Evolutionary conservation across 306 rosid species (phyloP).

Genomic region (Lathyrus tuberosus): DNA sequence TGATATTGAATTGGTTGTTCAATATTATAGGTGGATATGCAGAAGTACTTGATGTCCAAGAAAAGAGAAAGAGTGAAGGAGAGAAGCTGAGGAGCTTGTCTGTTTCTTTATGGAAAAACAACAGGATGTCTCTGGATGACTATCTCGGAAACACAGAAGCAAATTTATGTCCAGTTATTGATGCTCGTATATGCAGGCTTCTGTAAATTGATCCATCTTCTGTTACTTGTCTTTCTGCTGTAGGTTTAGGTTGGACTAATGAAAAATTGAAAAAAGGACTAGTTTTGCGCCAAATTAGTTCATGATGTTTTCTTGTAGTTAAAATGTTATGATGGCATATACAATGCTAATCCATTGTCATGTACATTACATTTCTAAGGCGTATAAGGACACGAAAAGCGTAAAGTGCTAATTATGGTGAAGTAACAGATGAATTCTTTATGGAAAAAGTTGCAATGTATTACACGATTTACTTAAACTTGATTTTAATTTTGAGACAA

Average conservation of each 20-base stretch:
- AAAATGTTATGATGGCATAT: slow-evolving; percentile 13
- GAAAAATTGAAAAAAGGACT: slow-evolving; percentile 3
- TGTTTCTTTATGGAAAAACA: slow-evolving; percentile 61
- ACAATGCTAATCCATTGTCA: neutral
- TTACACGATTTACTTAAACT: neutral
- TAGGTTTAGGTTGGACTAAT: slow-evolving; percentile 14
- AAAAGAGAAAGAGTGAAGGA: slow-evolving; percentile 77
- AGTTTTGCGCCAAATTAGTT: neutral
- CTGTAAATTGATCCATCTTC: slow-evolving; percentile 45
- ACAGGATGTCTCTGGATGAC: slow-evolving; percentile 68
- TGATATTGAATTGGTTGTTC: slow-evolving; percentile 30
- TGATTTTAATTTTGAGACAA: neutral
- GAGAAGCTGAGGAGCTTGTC: slow-evolving; percentile 65
- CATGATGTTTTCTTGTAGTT: slow-evolving; percentile 1
- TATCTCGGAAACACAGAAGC: slow-evolving; percentile 61
- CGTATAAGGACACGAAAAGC: neutral
- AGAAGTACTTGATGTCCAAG: slow-evolving; percentile 73
- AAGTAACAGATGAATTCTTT: neutral
- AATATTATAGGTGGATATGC: slow-evolving; percentile 68
- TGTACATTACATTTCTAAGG: neutral
- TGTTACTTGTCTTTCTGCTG: slow-evolving; percentile 14
- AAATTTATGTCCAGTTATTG: slow-evolving; percentile 53
- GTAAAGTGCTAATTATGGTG: neutral
- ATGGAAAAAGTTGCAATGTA: neutral
- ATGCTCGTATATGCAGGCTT: slow-evolving; percentile 70